phyloP scores from a whole-genome alignment of 1,139 yeast species.

The Blastobotrys raffinosifermentans region DNA sequence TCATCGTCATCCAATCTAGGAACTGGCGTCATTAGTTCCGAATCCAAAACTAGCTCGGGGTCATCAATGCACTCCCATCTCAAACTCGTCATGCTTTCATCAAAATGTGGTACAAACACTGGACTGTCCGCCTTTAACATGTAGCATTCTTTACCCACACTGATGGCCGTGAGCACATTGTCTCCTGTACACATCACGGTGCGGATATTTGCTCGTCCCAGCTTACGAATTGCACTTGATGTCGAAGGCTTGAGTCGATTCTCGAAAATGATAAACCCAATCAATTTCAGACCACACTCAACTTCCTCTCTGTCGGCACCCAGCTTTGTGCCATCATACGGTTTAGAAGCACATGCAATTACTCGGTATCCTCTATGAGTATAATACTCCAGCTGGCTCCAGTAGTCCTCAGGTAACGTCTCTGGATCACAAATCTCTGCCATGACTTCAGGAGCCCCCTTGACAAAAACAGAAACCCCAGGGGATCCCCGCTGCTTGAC shows the following conservation, averaged over 20 bases:
- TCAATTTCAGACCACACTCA: slow-evolving; percentile 62
- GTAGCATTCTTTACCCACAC: slow-evolving; percentile 84
- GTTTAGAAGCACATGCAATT: slow-evolving; percentile 84
- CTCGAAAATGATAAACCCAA: slow-evolving; percentile 90
- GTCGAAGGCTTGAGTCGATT: slow-evolving; percentile 77
- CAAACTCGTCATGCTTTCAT: slow-evolving; percentile 19
- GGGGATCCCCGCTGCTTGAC: slow-evolving; percentile 32
- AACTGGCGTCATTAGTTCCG: slow-evolving; percentile 52
- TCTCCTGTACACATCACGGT: slow-evolving; percentile 98
- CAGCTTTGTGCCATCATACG: slow-evolving; percentile 30
- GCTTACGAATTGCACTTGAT: slow-evolving; percentile 49
- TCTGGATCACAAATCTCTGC: slow-evolving; percentile 64
- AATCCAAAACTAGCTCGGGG: slow-evolving; percentile 43
- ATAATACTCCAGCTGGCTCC: slow-evolving; percentile 68
- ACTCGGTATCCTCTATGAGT: slow-evolving; percentile 94
- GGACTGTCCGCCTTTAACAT: slow-evolving; percentile 44
- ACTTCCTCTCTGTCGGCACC: slow-evolving; percentile 54
- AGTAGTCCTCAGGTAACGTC: slow-evolving; percentile 68
- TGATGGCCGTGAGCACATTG: slow-evolving; percentile 85
- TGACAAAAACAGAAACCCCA: slow-evolving; percentile 52
- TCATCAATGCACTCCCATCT: slow-evolving; percentile 39
- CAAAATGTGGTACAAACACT: slow-evolving; percentile 68
- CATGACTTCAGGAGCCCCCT: slow-evolving; percentile 99
- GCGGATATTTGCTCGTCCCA: slow-evolving; percentile 64
- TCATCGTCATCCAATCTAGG: slow-evolving; percentile 28